Percentiles rank a stretch among this genome's conserved stretches.
Conservation (phyloP, 352 stramenopile species). For the Pythium folliculosum region DNA sequence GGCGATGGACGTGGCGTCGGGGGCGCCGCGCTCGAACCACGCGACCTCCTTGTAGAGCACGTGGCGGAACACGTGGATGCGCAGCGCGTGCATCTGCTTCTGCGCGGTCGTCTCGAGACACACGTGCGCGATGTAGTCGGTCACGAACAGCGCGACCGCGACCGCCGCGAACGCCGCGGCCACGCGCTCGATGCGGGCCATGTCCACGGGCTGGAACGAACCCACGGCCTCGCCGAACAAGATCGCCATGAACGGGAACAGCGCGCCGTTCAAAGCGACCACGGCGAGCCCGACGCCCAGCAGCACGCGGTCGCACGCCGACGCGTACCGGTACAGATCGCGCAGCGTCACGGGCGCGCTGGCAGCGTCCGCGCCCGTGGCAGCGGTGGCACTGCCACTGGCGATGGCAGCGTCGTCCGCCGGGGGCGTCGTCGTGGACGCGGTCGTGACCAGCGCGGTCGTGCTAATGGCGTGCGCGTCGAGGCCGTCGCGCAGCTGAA, state of each 20-base stretch:
- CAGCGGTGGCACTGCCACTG: neutral
- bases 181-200: conserved; percentile 19
- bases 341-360: conserved; percentile 16
- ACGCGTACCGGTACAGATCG: conserved; percentile 31
- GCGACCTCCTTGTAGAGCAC: conserved; percentile 27
- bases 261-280: conserved; percentile 29
- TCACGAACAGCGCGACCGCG: conserved; percentile 28
- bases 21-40: conserved; percentile 19
- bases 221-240: conserved; percentile 35
- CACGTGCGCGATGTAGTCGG: conserved; percentile 31
- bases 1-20: conserved; percentile 8
- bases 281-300: conserved; percentile 24
- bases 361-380: too few species aligned
- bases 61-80: conserved; percentile 30
- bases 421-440: conserved; percentile 5
- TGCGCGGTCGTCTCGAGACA: conserved; percentile 27
- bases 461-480: conserved; percentile 9
- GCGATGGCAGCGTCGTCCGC: neutral
- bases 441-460: conserved; percentile 15
- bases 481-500: neutral
- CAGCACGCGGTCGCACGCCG: conserved; percentile 19
- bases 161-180: conserved; percentile 21
- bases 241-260: conserved; percentile 38
- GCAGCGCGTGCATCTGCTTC: conserved; percentile 29
- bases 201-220: conserved; percentile 27